Evolutionary conservation across 768 basidiomycete genomes (phyloP), one percentile per base, ranked within the genome.

Genomic region (Pulveroboletus ravenelii): DNA sequence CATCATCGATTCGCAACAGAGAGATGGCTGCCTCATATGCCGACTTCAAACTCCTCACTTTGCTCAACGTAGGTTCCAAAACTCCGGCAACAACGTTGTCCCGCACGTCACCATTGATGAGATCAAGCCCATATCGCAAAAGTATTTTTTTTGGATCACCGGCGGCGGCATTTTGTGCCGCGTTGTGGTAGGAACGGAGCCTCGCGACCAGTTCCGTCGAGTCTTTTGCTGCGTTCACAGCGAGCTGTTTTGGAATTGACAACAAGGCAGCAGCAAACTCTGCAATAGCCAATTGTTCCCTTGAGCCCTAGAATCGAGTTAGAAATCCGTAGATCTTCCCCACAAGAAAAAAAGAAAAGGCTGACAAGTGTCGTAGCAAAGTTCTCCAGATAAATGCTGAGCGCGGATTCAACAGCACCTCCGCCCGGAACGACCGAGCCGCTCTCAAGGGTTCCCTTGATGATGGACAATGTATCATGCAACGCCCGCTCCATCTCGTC

Each of bases 401-500:
- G 76, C 5, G 95, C 95, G 35, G 90, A 91, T 70, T 99, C 95
- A 10, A 97, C 94, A 6, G 96, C 94, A 50, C 95, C 96, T 47
- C 96, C 96, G 48, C 95, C 96, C 1, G 96, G 94, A 10, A 98
- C 94, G 23, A 98, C 93, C 30, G 87, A 71, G 9, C 95, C 96
- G 59, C 93, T 94, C 76, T 99, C 96, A 41, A 98, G 72, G 6
- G 96, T 98, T 51, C 95, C 82, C 75, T 99, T 99, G 74, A 97
- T 92, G 61, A 96, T 80, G 27, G 90, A 95, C 55, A 98, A 70
- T 2, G 90, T 89, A 67, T 99, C 96, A 65, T 99, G 95, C 59
- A 98, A 69, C 0, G 92, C 87, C 42, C 96, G 78, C 72, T 99
- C 96, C 96, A 98, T 99, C 77, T 99, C 96, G 67, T 99, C 96